Percentiles rank a stretch among this genome's conserved stretches.
These are phyloP conservation scores for Colletotrichum falcatum DNA, from an alignment of 2,329 filamentous ascomycete genomes.

Conservation along the genomic window DNA sequence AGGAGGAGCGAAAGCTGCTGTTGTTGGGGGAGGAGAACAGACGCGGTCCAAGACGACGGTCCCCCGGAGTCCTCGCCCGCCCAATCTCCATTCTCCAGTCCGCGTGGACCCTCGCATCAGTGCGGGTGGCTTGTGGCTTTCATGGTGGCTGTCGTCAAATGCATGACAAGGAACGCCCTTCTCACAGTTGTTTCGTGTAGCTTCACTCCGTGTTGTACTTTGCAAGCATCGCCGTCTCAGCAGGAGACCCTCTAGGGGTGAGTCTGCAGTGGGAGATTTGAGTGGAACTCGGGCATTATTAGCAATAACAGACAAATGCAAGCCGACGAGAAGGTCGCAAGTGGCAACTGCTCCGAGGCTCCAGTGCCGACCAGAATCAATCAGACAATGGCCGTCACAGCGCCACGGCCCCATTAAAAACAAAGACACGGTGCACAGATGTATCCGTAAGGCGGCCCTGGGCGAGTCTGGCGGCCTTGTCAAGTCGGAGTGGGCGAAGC, in stretches of 20 bases:
- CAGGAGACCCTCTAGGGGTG: no score
- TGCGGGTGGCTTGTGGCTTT: conserved; percentile 35
- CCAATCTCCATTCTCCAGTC: not conserved
- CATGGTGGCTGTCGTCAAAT: conserved; percentile 12
- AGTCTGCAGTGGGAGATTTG: conserved; percentile 36
- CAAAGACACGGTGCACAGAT: conserved; percentile 19
- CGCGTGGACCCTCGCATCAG: conserved; percentile 25
- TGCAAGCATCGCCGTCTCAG: conserved; percentile 4
- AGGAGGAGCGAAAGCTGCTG: not conserved
- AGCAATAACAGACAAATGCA: conserved; percentile 3
- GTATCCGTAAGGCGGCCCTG: conserved; percentile 17
- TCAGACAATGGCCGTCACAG: conserved; percentile 19
- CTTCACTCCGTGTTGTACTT: no score
- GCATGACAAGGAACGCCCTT: conserved; percentile 21
- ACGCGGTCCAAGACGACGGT: conserved; percentile 3
- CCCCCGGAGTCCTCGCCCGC: not conserved
- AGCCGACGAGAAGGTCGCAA: conserved; percentile 14
- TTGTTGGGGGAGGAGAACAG: not conserved
- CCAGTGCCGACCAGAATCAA: not conserved
- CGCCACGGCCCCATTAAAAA: conserved; percentile 17
- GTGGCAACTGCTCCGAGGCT: not conserved
- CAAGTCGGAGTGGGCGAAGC: conserved; percentile 4
- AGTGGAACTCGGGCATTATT: conserved; percentile 26
- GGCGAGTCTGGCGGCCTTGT: conserved; percentile 18
- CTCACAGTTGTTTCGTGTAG: conserved; percentile 27